Base-by-base conservation (phyloP, 2,329 filamentous ascomycete genomes). In the Bipolaris sorokiniana region DNA sequence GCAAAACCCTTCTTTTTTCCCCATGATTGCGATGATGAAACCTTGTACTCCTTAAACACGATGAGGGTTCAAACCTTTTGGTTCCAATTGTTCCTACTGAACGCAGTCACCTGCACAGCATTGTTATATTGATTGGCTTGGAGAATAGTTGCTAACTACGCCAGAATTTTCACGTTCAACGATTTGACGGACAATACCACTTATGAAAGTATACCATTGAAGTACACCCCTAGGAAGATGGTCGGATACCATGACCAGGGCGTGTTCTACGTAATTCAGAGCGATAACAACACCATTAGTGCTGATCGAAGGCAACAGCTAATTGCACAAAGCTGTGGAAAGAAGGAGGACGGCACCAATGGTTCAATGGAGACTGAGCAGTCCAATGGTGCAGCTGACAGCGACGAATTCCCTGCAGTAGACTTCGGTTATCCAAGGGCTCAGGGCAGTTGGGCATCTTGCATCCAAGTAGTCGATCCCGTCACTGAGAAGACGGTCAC, bases 51-150 rank as follows among this genome's bases (percentile, higher is more conserved):
- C 65, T 62, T 64, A 71, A 56, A 53, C 53, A 64, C 81, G 77
- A 79, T 81, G 83, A 82, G 72, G 78, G 77, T 65, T 71, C 73
- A 75, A 77, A 79, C 82, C 78, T 64, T 63, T 62, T 48, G 46
- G 46, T 83, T 84, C 88, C 91, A 96, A 96, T 96, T 96, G 92
- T 96, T 96, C 92, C 92, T 96, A 88, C 92, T 96, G 92, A 96
- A 79, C 51, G 62, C 67, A 65, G 63, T 63, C 41, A 51, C 26
- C 46, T 22, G 36, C 28, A 31, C 26, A n/a, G 23, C 46, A 7
- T 49, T 45, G 16, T 31, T 41, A 44, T 22, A 28, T 38, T 15
- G 1, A 45, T 52, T n/a, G 13, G 13, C 23, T 36, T n/a, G 15
- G 7, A 44, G 23, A 33, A 18, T 59, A 64, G 53, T 57, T 18